Evolutionary conservation across 2,329 filamentous ascomycete species (phyloP).

Genomic region (Claviceps digitariae): DNA sequence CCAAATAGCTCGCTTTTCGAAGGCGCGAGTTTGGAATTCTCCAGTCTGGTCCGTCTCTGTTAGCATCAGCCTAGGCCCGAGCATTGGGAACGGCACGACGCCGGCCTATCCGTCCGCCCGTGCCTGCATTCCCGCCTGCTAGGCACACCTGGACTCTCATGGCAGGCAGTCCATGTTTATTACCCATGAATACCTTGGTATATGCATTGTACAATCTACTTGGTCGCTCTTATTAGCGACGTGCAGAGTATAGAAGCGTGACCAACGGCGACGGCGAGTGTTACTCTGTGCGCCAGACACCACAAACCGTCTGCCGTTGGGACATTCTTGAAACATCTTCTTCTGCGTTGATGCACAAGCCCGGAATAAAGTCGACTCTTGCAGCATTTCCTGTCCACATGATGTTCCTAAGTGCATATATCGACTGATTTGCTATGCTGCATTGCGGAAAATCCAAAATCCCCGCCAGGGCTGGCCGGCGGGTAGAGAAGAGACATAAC

Average conservation of each 20-base stretch:
- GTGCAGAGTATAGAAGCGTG: not conserved
- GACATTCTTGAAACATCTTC: not conserved
- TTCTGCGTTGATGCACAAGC: not conserved
- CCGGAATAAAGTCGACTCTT: not conserved
- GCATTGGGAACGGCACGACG: constrained; percentile 25
- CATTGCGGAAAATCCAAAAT: too few relatives aligned
- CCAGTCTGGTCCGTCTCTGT: not conserved
- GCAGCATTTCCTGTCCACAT: not conserved
- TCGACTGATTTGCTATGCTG: not conserved
- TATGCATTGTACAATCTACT: not conserved
- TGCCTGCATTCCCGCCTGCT: constrained; percentile 21
- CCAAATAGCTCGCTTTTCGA: not conserved
- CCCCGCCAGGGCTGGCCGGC: too few relatives aligned
- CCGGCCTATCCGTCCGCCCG: constrained; percentile 24
- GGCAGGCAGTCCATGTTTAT: too few relatives aligned
- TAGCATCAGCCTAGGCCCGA: constrained; percentile 3
- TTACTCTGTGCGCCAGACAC: not conserved
- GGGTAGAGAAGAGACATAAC: too few relatives aligned
- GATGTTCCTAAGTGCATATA: not conserved
- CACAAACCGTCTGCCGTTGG: not conserved
- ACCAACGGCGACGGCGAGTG: not conserved
- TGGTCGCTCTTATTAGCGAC: not conserved
- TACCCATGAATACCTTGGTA: not conserved
- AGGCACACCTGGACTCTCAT: too few relatives aligned
- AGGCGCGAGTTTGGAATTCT: not conserved